phyloP scores from a whole-genome alignment of 2,329 filamentous ascomycete species.

The Drechslera avenae region DNA sequence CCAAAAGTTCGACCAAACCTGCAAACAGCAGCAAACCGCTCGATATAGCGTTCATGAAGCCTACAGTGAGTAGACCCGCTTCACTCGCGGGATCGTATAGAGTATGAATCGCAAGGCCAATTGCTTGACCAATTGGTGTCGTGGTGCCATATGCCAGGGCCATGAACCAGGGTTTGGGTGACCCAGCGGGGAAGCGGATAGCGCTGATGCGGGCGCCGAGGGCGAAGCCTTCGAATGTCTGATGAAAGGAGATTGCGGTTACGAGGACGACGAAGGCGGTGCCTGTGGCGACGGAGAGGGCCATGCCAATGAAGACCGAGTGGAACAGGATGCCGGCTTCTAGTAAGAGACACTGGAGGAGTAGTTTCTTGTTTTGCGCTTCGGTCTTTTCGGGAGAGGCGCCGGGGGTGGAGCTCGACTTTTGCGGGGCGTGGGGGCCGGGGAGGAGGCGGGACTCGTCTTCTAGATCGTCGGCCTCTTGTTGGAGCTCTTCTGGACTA shows the following conservation, averaged over 20 bases:
- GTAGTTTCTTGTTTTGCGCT: slow-evolving; percentile 63
- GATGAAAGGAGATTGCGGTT: slow-evolving; percentile 73
- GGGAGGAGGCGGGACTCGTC: slow-evolving; percentile 43
- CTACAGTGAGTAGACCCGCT: slow-evolving; percentile 56
- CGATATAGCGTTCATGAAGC: slow-evolving; percentile 57
- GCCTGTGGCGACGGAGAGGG: slow-evolving; percentile 70
- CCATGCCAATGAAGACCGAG: slow-evolving; percentile 77
- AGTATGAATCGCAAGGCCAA: slow-evolving; percentile 56
- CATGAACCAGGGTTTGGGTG: slow-evolving; percentile 76
- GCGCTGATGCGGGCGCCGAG: slow-evolving; percentile 73
- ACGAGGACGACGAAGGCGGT: slow-evolving; percentile 68
- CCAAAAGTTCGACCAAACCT: slow-evolving; percentile 56
- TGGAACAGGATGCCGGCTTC: slow-evolving; percentile 82
- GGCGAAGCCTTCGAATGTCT: slow-evolving; percentile 72
- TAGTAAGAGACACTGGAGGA: slow-evolving; percentile 74
- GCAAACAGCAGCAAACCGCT: slow-evolving; percentile 57
- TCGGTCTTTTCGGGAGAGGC: slow-evolving; percentile 40
- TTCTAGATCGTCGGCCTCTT: slow-evolving; percentile 29
- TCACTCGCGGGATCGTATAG: slow-evolving; percentile 57
- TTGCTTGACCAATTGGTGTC: slow-evolving; percentile 57
- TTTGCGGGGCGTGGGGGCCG: slow-evolving; percentile 27
- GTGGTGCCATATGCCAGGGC: slow-evolving; percentile 66
- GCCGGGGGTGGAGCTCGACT: slow-evolving; percentile 14
- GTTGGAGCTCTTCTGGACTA: slow-evolving; percentile 43
- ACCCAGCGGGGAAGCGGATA: slow-evolving; percentile 71